These are phyloP conservation scores for Nicotiana attenuata DNA, from an alignment of 257 asterid genomes.

Conservation along the genomic window DNA sequence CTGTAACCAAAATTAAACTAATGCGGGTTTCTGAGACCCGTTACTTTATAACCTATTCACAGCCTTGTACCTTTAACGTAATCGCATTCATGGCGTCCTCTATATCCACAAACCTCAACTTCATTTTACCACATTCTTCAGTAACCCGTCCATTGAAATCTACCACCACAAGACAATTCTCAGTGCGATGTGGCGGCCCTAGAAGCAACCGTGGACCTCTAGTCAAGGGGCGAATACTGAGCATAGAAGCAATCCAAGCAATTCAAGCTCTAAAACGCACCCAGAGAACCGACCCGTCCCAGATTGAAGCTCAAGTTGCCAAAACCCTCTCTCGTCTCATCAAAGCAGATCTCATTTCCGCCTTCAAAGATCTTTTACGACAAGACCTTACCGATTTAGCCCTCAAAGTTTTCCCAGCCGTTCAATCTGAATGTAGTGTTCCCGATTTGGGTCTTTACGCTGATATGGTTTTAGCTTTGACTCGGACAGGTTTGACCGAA, in stretches of 20 bases:
- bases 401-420: conserved; percentile 48
- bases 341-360: conserved; percentile 78
- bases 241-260: conserved; percentile 91
- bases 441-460: conserved; percentile 61
- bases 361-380: conserved; percentile 81
- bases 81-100: conserved; percentile 3
- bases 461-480: conserved; percentile 46
- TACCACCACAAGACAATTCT: conserved; percentile 21
- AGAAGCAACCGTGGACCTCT: conserved; percentile 80
- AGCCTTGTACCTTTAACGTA: not conserved
- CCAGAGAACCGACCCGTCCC: conserved; percentile 42
- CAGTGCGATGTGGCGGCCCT: conserved; percentile 76
- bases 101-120: not conserved
- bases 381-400: conserved; percentile 72
- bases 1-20: not conserved
- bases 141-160: conserved; percentile 3
- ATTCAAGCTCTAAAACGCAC: conserved; percentile 83
- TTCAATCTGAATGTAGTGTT: conserved; percentile 52
- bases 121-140: conserved; percentile 24
- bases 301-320: conserved; percentile 19
- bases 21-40: not conserved
- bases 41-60: not conserved
- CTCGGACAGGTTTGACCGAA: conserved; percentile 42
- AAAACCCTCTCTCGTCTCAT: conserved; percentile 67
- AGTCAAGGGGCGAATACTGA: conserved; percentile 63